These are phyloP conservation scores for Fusarium robinianum DNA, from an alignment of 2,329 filamentous ascomycete genomes.

Conservation along the genomic window DNA sequence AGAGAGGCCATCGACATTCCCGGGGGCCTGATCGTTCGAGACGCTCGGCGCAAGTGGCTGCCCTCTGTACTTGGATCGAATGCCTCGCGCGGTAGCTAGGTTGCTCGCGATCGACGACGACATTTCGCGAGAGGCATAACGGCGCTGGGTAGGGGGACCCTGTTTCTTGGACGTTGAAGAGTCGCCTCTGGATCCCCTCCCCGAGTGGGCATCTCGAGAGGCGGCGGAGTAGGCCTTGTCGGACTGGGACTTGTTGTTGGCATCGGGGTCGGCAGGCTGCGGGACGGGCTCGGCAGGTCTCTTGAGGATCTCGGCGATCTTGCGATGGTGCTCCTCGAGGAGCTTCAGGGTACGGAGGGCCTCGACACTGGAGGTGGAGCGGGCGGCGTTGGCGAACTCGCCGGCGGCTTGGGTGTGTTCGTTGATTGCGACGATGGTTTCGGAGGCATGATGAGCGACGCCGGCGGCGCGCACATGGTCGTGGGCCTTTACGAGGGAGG, in stretches of 20 bases:
- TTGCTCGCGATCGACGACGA: constrained; percentile 88
- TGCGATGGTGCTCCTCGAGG: constrained; percentile 85
- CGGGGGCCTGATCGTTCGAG: constrained; percentile 73
- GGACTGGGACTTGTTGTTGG: constrained; percentile 37
- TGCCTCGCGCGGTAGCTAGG: constrained; percentile 82
- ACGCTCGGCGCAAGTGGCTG: constrained; percentile 73
- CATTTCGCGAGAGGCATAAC: constrained; percentile 67
- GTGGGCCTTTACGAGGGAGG: constrained; percentile 67
- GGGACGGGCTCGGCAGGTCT: constrained; percentile 58
- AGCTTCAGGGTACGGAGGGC: constrained; percentile 82
- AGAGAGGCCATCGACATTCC: constrained; percentile 65
- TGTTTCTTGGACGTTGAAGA: constrained; percentile 37
- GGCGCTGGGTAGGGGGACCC: constrained; percentile 48
- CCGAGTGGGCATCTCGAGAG: constrained; percentile 30
- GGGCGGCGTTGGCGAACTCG: constrained; percentile 85
- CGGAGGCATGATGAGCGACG: constrained; percentile 70
- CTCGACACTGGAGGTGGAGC: constrained; percentile 68
- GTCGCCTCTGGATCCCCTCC: constrained; percentile 27
- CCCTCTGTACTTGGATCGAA: constrained; percentile 66
- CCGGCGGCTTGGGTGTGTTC: constrained; percentile 87
- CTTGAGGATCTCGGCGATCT: constrained; percentile 80
- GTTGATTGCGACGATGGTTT: constrained; percentile 81
- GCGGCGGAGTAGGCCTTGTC: constrained; percentile 30
- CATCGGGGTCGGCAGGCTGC: constrained; percentile 38
- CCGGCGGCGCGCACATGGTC: constrained; percentile 88